These are phyloP conservation scores for Epicoccum sorghinum DNA, from an alignment of 2,329 filamentous ascomycete species.

Conservation along the genomic window DNA sequence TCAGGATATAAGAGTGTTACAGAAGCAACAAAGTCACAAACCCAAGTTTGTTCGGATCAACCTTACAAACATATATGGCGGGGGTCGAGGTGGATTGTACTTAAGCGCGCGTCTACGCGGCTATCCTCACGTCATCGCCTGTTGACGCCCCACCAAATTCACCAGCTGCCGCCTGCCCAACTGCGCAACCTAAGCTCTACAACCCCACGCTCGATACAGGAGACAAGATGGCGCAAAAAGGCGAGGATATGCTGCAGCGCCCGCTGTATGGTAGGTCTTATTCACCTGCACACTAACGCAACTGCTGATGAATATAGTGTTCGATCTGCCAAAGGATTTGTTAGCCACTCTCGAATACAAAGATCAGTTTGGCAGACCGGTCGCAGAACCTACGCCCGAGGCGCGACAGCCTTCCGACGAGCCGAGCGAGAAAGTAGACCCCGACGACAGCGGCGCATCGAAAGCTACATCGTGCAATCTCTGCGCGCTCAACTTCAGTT, in stretches of 20 bases:
- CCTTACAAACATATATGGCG: no score
- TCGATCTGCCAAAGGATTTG: slow-evolving; percentile 79
- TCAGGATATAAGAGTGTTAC: no score
- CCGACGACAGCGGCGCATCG: slow-evolving; percentile 49
- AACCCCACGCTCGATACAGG: not conserved
- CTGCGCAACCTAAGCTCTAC: not conserved
- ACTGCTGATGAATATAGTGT: slow-evolving; percentile 62
- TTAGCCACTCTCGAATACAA: slow-evolving; percentile 70
- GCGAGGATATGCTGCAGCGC: slow-evolving; percentile 42
- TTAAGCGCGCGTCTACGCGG: slow-evolving; percentile 15
- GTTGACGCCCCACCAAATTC: slow-evolving; percentile 21
- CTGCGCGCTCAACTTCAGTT: slow-evolving; percentile 74
- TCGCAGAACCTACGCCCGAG: slow-evolving; percentile 22
- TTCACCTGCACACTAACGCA: not conserved
- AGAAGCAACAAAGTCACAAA: no score
- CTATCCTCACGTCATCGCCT: slow-evolving; percentile 18
- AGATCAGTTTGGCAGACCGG: slow-evolving; percentile 34
- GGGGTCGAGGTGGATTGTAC: no score
- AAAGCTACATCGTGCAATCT: slow-evolving; percentile 79
- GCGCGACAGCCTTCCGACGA: slow-evolving; percentile 21
- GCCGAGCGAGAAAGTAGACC: slow-evolving; percentile 47
- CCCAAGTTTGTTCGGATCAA: no score
- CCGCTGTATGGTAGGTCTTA: slow-evolving; percentile 45
- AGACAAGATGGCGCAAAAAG: slow-evolving; percentile 38
- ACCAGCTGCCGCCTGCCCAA: slow-evolving; percentile 6